Percentiles rank a stretch among this genome's conserved stretches.
These are phyloP conservation scores for Plenodomus lindquistii DNA, from an alignment of 2,329 filamentous ascomycete genomes.

Conservation along the genomic window DNA sequence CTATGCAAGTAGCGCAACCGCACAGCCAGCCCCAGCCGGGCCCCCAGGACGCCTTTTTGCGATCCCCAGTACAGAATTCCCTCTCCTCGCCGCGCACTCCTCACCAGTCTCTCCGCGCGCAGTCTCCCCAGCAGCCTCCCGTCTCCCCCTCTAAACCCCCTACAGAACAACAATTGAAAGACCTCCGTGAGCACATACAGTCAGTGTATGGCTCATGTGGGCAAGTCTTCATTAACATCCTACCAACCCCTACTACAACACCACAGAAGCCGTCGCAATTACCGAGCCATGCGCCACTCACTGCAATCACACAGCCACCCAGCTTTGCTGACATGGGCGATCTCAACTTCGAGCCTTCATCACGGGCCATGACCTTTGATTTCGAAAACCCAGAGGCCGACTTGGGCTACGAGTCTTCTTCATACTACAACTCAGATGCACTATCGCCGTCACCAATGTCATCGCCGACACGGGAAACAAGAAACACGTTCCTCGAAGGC, in stretches of 20 bases:
- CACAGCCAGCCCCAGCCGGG: slow-evolving; percentile 82
- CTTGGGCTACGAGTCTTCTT: slow-evolving; percentile 54
- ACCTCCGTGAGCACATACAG: slow-evolving; percentile 50
- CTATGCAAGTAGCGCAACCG: slow-evolving; percentile 88
- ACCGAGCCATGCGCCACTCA: slow-evolving; percentile 51
- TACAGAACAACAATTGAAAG: slow-evolving; percentile 47
- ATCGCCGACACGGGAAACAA: slow-evolving; percentile 41
- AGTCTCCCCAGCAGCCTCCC: slow-evolving; percentile 40
- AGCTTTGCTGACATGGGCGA: slow-evolving; percentile 60
- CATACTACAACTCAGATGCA: slow-evolving; percentile 56
- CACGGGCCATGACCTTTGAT: slow-evolving; percentile 44
- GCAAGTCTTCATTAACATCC: slow-evolving; percentile 50
- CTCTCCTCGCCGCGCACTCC: slow-evolving; percentile 41
- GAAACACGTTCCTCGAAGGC: slow-evolving; percentile 40
- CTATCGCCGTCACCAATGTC: slow-evolving; percentile 50
- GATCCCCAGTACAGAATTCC: slow-evolving; percentile 45
- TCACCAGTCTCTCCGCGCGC: slow-evolving; percentile 34
- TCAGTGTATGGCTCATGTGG: slow-evolving; percentile 49
- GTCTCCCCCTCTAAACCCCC: slow-evolving; percentile 40
- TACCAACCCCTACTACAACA: slow-evolving; percentile 57
- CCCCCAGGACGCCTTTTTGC: slow-evolving; percentile 50
- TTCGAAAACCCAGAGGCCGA: slow-evolving; percentile 48
- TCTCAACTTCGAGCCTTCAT: slow-evolving; percentile 49
- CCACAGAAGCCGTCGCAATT: slow-evolving; percentile 47
- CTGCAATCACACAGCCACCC: slow-evolving; percentile 60